phyloP scores from a whole-genome alignment of 352 stramenopile genomes.

The Phytophthora cryptogea region DNA sequence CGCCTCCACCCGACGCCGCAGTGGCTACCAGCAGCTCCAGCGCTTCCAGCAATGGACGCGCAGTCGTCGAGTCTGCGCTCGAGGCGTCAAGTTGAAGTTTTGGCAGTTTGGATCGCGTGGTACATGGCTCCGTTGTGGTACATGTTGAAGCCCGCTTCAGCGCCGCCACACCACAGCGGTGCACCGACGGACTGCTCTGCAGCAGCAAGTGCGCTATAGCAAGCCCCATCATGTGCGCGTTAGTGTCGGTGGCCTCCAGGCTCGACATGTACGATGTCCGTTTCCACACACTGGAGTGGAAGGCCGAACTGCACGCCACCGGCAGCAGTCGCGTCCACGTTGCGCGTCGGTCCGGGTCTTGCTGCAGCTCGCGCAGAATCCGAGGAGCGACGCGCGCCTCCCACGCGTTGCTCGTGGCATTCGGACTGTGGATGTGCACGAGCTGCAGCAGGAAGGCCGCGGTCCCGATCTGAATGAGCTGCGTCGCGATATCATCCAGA shows the following conservation, averaged over 20 bases:
- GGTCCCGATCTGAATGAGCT: constrained; percentile 38
- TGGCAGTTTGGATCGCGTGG: constrained; percentile 15
- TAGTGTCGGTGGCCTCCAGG: constrained; percentile 51
- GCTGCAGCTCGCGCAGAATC: constrained; percentile 7
- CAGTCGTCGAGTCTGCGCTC: neutral
- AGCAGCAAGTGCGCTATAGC: constrained; percentile 42
- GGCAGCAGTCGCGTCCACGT: constrained; percentile 41
- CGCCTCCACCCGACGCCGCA: neutral
- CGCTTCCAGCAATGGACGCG: constrained; percentile 23
- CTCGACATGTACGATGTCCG: constrained; percentile 36
- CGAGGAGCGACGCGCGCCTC: constrained; percentile 16
- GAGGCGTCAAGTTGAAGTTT: constrained; percentile 21
- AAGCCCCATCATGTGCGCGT: constrained; percentile 50
- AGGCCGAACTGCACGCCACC: constrained; percentile 46
- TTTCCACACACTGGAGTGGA: constrained; percentile 51
- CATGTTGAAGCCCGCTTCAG: constrained; percentile 17
- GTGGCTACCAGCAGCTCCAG: constrained; percentile 27
- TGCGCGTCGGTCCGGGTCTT: constrained; percentile 23
- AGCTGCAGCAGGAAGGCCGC: constrained; percentile 41
- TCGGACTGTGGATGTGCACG: constrained; percentile 23
- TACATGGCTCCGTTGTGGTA: neutral
- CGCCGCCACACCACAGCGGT: constrained; percentile 26
- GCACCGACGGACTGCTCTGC: constrained; percentile 14
- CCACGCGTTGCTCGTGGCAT: constrained; percentile 13
- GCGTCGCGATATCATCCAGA: constrained; percentile 29